These are phyloP conservation scores for Trichoderma pleuroti DNA, from an alignment of 2,329 filamentous ascomycete species.

Conservation along the genomic window DNA sequence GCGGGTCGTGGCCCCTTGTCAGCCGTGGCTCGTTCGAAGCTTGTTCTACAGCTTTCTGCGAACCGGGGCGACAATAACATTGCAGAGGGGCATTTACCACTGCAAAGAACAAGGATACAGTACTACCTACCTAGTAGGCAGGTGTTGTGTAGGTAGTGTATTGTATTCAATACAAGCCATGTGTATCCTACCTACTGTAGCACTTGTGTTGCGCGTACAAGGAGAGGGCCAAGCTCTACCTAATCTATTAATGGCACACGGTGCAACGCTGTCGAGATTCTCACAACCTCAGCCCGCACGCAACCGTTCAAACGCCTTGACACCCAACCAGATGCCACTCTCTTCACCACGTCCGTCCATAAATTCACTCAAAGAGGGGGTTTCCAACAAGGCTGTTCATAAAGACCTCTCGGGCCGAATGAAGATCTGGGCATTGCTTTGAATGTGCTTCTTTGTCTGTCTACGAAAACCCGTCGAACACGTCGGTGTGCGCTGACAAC, in stretches of 20 bases:
- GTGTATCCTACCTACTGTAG: not conserved
- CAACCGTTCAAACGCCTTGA: not conserved
- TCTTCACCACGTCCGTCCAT: not conserved
- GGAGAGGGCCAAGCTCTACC: not conserved
- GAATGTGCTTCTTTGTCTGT: not conserved
- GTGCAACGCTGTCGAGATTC: conserved; percentile 5
- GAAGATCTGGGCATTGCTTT: not conserved
- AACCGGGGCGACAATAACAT: not conserved
- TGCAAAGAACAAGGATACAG: not conserved
- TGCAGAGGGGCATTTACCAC: not conserved
- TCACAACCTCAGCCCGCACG: conserved; percentile 11
- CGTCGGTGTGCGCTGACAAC: not conserved
- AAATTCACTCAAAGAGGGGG: conserved; percentile 18
- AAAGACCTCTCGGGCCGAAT: conserved; percentile 12
- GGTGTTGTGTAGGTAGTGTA: too few relatives aligned
- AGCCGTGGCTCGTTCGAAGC: conserved; percentile 11
- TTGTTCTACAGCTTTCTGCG: conserved; percentile 10
- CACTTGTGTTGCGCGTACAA: not conserved
- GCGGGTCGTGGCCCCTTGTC: conserved; percentile 20
- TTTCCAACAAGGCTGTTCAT: not conserved
- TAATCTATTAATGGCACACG: conserved; percentile 4
- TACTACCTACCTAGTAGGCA: too few relatives aligned
- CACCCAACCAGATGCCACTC: conserved; percentile 5
- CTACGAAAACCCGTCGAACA: not conserved
- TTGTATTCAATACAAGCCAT: too few relatives aligned